phyloP scores from a whole-genome alignment of 495 filamentous ascomycete species.

The Penicillium dipodomyicola region DNA sequence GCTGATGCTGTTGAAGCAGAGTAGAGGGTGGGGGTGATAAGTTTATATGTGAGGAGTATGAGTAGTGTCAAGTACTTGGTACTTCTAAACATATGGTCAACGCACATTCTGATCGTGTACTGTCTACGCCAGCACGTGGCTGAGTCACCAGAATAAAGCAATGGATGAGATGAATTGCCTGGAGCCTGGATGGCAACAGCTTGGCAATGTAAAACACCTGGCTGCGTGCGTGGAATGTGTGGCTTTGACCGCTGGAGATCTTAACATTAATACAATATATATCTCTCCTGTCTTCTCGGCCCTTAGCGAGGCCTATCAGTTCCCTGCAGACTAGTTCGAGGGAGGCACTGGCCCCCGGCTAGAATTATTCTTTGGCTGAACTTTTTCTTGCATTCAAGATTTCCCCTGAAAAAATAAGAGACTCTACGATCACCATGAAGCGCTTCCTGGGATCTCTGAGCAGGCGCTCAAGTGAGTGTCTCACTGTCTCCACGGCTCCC shows the following conservation, averaged over 20 bases:
- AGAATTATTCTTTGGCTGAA: neutral
- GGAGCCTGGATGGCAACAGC: constrained; percentile 6
- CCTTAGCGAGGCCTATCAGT: constrained; percentile 8
- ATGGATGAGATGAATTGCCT: neutral
- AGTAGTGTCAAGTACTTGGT: neutral
- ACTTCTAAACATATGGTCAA: neutral
- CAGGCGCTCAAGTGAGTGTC: constrained; percentile 31
- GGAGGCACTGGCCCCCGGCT: constrained; percentile 5
- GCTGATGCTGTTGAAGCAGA: constrained; percentile 62
- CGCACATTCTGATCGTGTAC: neutral
- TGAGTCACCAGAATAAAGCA: constrained; percentile 2
- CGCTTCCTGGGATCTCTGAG: constrained; percentile 18
- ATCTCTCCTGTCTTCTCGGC: no score
- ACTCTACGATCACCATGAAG: constrained; percentile 16
- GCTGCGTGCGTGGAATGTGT: constrained; percentile 2
- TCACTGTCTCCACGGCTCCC: constrained; percentile 15
- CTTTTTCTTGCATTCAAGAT: neutral
- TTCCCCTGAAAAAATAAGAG: neutral
- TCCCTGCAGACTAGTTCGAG: constrained; percentile 4
- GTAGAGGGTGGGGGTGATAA: neutral
- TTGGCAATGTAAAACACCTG: neutral
- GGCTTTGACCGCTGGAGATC: constrained; percentile 2
- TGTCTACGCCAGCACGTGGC: constrained; percentile 2
- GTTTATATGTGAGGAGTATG: neutral
- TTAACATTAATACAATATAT: neutral